phyloP scores from a whole-genome alignment of 2,329 filamentous ascomycete species.

The Dactylellina drechsleri region DNA sequence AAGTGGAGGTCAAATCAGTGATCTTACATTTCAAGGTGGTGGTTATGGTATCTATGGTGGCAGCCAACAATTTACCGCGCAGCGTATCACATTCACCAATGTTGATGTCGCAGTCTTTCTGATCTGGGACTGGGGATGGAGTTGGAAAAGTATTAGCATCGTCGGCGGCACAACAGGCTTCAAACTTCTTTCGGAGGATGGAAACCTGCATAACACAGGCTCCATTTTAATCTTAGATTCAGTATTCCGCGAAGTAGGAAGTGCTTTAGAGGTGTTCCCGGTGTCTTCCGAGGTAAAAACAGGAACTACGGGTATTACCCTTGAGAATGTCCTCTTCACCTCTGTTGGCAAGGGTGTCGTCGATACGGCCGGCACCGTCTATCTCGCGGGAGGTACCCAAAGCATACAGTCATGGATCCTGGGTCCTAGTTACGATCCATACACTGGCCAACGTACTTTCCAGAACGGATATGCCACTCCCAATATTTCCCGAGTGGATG shows the following conservation, averaged over 20 bases:
- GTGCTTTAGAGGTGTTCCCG: slow-evolving; percentile 66
- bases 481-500: not conserved
- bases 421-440: not conserved
- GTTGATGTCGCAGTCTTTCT: no score
- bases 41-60: no score
- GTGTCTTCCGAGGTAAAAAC: not conserved
- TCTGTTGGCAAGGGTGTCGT: not conserved
- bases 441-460: not conserved
- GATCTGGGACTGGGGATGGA: slow-evolving; percentile 68
- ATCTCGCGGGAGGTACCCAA: not conserved
- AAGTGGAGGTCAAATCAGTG: no score
- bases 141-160: slow-evolving; percentile 66
- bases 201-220: slow-evolving; percentile 64
- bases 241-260: slow-evolving; percentile 65
- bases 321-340: slow-evolving; percentile 16
- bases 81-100: no score
- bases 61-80: no score
- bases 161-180: slow-evolving; percentile 68
- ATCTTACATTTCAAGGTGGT: no score
- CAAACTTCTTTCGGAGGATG: slow-evolving; percentile 61
- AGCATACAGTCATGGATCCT: slow-evolving; percentile 1
- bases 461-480: not conserved
- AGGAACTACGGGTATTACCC: not conserved
- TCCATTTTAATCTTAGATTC: slow-evolving; percentile 69
- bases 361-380: not conserved